phyloP scores from a whole-genome alignment of 2,329 filamentous ascomycete species.

The Alternaria atra region DNA sequence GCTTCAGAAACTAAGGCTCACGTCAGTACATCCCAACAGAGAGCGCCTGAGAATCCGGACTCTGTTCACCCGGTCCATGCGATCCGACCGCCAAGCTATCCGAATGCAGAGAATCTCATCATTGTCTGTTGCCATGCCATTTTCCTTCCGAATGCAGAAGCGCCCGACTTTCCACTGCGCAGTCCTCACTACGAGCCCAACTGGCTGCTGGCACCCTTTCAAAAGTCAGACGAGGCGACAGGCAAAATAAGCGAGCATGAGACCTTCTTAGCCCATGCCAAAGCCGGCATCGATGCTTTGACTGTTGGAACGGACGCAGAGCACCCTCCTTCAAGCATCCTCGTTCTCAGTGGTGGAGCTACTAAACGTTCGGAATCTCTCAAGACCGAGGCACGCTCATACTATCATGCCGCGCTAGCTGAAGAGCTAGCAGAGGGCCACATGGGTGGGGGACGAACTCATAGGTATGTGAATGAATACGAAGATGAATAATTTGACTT shows the following conservation, averaged over 20 bases:
- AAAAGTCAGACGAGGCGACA: slow-evolving; percentile 55
- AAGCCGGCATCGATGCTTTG: slow-evolving; percentile 67
- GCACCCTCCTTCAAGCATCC: slow-evolving; percentile 52
- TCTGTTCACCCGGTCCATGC: slow-evolving; percentile 44
- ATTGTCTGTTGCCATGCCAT: slow-evolving; percentile 88
- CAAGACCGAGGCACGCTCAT: slow-evolving; percentile 49
- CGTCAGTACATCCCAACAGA: slow-evolving; percentile 9
- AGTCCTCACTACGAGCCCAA: slow-evolving; percentile 49
- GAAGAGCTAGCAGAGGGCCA: slow-evolving; percentile 35
- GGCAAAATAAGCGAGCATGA: slow-evolving; percentile 72
- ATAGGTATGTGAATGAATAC: slow-evolving; percentile 12
- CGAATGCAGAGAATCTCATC: slow-evolving; percentile 64
- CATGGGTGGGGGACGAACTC: slow-evolving; percentile 32
- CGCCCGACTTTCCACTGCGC: slow-evolving; percentile 36
- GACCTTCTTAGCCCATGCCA: slow-evolving; percentile 80
- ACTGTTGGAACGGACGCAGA: slow-evolving; percentile 54
- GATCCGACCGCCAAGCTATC: slow-evolving; percentile 37
- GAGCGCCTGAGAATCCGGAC: slow-evolving; percentile 21
- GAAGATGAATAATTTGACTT: too few relatives aligned
- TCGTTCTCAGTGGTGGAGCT: slow-evolving; percentile 77
- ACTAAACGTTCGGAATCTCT: slow-evolving; percentile 42
- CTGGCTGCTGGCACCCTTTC: slow-evolving; percentile 78
- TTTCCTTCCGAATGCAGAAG: slow-evolving; percentile 59
- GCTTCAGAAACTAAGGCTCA: slow-evolving; percentile 12
- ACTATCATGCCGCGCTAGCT: slow-evolving; percentile 46